Evolutionary conservation across 495 filamentous ascomycete genomes (phyloP), one percentile per base, ranked within the genome.

Genomic region (Penicillium taxi): DNA sequence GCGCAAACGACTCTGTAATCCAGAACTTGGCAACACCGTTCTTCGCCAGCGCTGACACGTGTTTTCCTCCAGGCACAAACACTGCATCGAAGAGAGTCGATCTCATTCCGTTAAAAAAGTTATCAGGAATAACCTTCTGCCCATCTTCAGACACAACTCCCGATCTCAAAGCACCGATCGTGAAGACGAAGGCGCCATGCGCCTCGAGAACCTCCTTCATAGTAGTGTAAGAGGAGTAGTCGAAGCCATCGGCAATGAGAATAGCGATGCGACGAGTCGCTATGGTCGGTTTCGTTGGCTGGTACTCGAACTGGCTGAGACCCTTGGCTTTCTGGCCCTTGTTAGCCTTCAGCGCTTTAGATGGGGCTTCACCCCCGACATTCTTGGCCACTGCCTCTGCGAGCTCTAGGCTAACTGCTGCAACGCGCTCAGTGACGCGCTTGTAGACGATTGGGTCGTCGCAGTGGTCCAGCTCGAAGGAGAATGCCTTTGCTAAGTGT

Each of bases 381-480:
- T 75, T 70, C 30, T 74, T 72, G 0, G 82, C 79, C 6, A 89
- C 83, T 2, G 64, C 61, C 55, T 82, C 69, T 0, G 86, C 83
- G 3, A 94, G 78, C 1, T 66, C 65, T 1, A 87, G 56, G 42
- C 86, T 82, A 47, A 91, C 84, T 6, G 85, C 77, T 3, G 76
- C 64, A 4, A 91, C 64, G 15, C 87, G 79, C 32, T 81, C 54
- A 16, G 70, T 67, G 64, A 91, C 77, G 42, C 81, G 73, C 35
- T 76, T 67, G 52, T 89, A 93, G 14, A 94, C 86, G 16, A 83
- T 49, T 0, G 81, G 80, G 31, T 94, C 86, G 29, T 93, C 86
- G 57, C 88, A 94, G 59, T 94, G 87, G 48, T 87, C 83, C 5
- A 94, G 74, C 60, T 94, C 88, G 55, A 94, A 94, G 4, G 69